These are phyloP conservation scores for Naganishia onofrii DNA, from an alignment of 768 basidiomycete species.

Conservation along the genomic window DNA sequence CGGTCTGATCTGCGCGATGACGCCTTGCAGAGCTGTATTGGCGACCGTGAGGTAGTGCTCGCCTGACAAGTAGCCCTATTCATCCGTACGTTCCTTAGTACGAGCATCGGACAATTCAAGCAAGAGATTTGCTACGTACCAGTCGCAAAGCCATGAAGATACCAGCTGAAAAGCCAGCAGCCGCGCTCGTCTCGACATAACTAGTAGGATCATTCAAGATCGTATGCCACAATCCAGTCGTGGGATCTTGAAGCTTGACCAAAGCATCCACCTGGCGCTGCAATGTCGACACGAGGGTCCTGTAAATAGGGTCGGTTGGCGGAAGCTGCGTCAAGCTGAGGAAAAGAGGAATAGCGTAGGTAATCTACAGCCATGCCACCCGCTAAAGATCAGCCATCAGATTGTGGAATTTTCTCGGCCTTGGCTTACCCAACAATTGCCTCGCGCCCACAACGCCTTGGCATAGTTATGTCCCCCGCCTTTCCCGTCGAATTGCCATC, in stretches of 20 bases:
- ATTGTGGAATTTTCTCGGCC: slow-evolving; percentile 44
- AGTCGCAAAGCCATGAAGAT: slow-evolving; percentile 38
- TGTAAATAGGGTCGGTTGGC: slow-evolving; percentile 54
- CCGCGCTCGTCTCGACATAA: slow-evolving; percentile 56
- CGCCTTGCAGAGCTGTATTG: slow-evolving; percentile 37
- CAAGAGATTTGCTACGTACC: slow-evolving; percentile 13
- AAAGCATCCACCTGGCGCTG: slow-evolving; percentile 58
- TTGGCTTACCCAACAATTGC: slow-evolving; percentile 58
- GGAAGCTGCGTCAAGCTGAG: slow-evolving; percentile 52
- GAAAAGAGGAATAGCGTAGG: slow-evolving; percentile 52
- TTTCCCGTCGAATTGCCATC: slow-evolving; percentile 42
- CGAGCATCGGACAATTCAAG: background rate
- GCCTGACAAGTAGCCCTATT: slow-evolving; percentile 33
- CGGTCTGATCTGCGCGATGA: slow-evolving; percentile 56
- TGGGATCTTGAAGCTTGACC: slow-evolving; percentile 55
- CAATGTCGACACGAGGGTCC: slow-evolving; percentile 55
- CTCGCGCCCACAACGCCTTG: slow-evolving; percentile 59
- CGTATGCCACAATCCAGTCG: slow-evolving; percentile 61
- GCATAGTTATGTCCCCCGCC: slow-evolving; percentile 42
- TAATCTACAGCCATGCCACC: slow-evolving; percentile 13
- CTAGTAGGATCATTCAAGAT: slow-evolving; percentile 59
- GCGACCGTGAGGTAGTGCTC: slow-evolving; percentile 33
- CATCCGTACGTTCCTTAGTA: background rate
- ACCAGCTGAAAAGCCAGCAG: slow-evolving; percentile 45
- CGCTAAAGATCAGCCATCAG: background rate